These are phyloP conservation scores for Sphaerostilbella broomeana DNA, from an alignment of 2,329 filamentous ascomycete genomes.

Conservation along the genomic window DNA sequence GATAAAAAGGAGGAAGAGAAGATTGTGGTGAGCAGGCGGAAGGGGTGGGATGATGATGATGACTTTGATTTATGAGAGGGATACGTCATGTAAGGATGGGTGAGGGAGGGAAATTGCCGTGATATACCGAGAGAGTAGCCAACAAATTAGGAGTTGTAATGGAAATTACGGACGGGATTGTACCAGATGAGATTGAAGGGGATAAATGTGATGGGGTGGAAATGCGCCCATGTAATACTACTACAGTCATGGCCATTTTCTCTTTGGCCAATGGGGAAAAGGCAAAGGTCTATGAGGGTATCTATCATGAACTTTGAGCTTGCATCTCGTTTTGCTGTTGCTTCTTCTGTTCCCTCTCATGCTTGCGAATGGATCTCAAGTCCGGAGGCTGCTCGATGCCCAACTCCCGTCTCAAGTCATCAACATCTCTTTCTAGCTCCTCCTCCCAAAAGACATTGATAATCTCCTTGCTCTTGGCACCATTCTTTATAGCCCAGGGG, in stretches of 20 bases:
- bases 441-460: slow-evolving; percentile 99
- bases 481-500: slow-evolving; percentile 87
- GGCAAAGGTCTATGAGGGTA: no score
- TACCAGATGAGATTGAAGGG: no score
- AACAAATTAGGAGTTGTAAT: no score
- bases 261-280: no score
- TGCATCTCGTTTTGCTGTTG: slow-evolving; percentile 47
- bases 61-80: slow-evolving; percentile 56
- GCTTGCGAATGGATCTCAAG: slow-evolving; percentile 67
- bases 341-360: slow-evolving; percentile 62
- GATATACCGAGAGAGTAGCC: no score
- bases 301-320: slow-evolving; percentile 18
- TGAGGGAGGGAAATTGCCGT: no score
- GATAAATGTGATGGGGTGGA: no score
- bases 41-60: slow-evolving; percentile 79
- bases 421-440: slow-evolving; percentile 76
- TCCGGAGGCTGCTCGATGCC: slow-evolving; percentile 87
- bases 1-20: slow-evolving; percentile 74
- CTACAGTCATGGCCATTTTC: slow-evolving; percentile 3
- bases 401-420: slow-evolving; percentile 64
- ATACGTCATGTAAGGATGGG: no score
- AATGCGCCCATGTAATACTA: neutral
- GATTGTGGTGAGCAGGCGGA: slow-evolving; percentile 79
- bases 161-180: no score
- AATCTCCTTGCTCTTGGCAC: slow-evolving; percentile 66